Evolutionary conservation across 2,329 filamentous ascomycete species (phyloP).

Genomic region (Fulvia fulva): DNA sequence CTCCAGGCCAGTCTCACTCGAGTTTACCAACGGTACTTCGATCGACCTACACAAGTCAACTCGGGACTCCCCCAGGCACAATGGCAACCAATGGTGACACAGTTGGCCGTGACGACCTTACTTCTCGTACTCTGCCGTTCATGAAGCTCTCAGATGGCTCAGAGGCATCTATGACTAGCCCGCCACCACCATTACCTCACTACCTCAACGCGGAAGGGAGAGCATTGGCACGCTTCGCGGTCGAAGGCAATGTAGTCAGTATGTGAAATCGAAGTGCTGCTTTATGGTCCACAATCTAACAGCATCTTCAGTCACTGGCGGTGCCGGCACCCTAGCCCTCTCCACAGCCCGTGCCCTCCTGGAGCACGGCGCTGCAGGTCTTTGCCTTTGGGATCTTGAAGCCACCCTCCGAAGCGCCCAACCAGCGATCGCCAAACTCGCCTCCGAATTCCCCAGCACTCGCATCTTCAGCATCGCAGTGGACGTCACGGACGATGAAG

Average conservation of each 20-base stretch:
- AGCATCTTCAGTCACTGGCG: conserved; percentile 55
- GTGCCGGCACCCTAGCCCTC: conserved; percentile 61
- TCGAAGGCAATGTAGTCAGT: conserved; percentile 53
- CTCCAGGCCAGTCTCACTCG: too few relatives aligned
- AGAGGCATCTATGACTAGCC: conserved; percentile 40
- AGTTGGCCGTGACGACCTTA: conserved; percentile 41
- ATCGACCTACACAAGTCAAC: not conserved
- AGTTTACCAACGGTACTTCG: too few relatives aligned
- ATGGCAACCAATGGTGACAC: conserved; percentile 1
- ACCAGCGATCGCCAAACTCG: conserved; percentile 45
- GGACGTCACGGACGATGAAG: conserved; percentile 56
- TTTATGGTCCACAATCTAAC: not conserved
- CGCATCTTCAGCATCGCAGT: conserved; percentile 51
- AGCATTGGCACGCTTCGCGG: conserved; percentile 48
- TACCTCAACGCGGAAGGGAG: conserved; percentile 40
- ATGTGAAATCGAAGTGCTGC: conserved; percentile 27
- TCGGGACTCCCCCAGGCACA: not conserved
- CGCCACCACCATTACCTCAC: conserved; percentile 43
- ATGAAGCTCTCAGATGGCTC: conserved; percentile 48
- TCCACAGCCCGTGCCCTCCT: conserved; percentile 59
- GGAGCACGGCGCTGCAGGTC: conserved; percentile 60
- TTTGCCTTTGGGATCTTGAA: conserved; percentile 60
- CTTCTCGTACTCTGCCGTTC: conserved; percentile 43
- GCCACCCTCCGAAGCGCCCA: conserved; percentile 38
- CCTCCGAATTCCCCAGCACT: conserved; percentile 51